These are phyloP conservation scores for Mycena sp. DNA, from an alignment of 1,284 basidiomycete species.

Conservation along the genomic window DNA sequence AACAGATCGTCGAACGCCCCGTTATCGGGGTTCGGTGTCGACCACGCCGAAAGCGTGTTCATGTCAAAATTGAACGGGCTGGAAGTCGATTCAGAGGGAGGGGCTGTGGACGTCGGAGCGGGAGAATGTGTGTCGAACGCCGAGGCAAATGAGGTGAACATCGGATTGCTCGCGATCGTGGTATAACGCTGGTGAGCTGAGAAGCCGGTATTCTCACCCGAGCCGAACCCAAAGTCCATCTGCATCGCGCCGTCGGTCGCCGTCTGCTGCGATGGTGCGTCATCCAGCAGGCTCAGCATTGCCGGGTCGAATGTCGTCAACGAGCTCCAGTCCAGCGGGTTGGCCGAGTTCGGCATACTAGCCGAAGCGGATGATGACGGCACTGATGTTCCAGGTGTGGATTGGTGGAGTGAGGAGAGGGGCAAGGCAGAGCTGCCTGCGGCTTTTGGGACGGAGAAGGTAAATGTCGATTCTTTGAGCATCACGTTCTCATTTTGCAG, in stretches of 20 bases:
- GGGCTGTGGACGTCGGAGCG: constrained; percentile 21
- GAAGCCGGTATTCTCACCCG: constrained; percentile 46
- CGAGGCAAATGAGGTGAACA: constrained; percentile 83
- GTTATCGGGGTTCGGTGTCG: constrained; percentile 48
- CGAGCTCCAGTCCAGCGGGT: constrained; percentile 70
- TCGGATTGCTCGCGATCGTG: constrained; percentile 80
- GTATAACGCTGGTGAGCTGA: constrained; percentile 53
- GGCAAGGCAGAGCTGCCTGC: constrained; percentile 32
- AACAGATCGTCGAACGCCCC: constrained; percentile 69
- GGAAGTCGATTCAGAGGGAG: constrained; percentile 28
- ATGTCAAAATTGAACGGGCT: constrained; percentile 50
- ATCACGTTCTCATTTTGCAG: constrained; percentile 81
- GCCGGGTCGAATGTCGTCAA: constrained; percentile 73
- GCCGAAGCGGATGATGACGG: constrained; percentile 43
- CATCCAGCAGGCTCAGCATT: constrained; percentile 68
- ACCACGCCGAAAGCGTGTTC: constrained; percentile 51
- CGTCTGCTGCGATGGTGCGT: constrained; percentile 58
- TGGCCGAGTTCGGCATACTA: constrained; percentile 38
- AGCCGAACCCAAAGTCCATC: constrained; percentile 65
- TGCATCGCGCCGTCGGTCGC: constrained; percentile 65
- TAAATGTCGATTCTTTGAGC: constrained; percentile 78
- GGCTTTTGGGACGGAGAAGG: constrained; percentile 72
- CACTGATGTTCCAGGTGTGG: not conserved
- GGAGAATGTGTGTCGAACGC: constrained; percentile 55
- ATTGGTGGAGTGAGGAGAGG: constrained; percentile 27